phyloP scores from a whole-genome alignment of 495 filamentous ascomycete species.

The Aspergillus indologenus region DNA sequence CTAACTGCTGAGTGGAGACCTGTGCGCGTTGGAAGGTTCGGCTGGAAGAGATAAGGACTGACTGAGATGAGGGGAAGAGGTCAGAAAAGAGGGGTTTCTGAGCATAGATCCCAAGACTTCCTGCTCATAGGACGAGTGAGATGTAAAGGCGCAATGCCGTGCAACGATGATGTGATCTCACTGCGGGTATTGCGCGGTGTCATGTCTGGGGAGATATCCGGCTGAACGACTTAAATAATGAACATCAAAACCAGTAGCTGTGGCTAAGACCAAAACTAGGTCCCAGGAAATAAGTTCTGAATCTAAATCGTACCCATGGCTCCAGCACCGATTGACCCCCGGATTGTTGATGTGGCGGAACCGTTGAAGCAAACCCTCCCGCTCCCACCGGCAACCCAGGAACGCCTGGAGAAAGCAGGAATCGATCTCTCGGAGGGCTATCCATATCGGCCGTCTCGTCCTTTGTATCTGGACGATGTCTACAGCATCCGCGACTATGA shows the following conservation, averaged over 20 bases:
- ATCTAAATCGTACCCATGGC: conserved; percentile 32
- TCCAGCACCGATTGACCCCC: conserved; percentile 52
- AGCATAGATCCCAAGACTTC: background rate
- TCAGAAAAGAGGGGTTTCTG: conserved; percentile 5
- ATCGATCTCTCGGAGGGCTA: conserved; percentile 65
- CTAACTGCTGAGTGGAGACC: conserved; percentile 1
- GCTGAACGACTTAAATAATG: background rate
- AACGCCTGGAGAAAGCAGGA: conserved; percentile 59
- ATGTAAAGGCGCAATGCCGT: conserved; percentile 3
- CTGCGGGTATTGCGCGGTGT: background rate
- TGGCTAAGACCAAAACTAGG: background rate
- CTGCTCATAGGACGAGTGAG: background rate
- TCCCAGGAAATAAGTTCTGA: conserved; percentile 16
- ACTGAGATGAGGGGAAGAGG: conserved; percentile 1
- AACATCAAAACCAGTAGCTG: background rate
- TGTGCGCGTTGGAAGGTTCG: background rate
- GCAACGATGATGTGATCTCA: background rate
- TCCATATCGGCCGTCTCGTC: conserved; percentile 62
- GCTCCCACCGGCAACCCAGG: conserved; percentile 51
- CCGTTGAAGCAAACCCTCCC: conserved; percentile 61
- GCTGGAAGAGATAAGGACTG: conserved; percentile 12
- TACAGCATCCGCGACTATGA: conserved; percentile 59
- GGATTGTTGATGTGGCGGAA: conserved; percentile 56
- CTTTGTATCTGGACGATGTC: conserved; percentile 65
- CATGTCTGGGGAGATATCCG: too few species aligned